Percentiles rank a stretch among this genome's conserved stretches.
Conservation (phyloP, 1,284 basidiomycete genomes). For the Coniferiporia sulphurascens region DNA sequence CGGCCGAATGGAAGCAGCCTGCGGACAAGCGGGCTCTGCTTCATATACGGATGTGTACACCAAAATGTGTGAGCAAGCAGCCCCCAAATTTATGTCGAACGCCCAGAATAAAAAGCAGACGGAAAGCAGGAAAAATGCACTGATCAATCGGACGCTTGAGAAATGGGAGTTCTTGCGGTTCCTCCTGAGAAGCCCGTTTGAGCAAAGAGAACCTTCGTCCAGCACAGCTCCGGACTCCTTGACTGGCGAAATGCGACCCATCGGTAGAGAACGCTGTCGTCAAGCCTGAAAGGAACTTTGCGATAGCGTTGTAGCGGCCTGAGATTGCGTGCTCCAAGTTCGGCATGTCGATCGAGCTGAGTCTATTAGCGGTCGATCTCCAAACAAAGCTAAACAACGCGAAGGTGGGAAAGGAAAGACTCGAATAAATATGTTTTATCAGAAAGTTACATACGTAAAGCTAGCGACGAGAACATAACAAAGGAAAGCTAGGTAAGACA, state of each 20-base stretch:
- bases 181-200: background rate
- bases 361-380: background rate
- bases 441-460: background rate
- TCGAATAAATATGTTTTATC: background rate
- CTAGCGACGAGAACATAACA: background rate
- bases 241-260: background rate
- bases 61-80: background rate
- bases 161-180: background rate
- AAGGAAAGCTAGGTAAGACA: background rate
- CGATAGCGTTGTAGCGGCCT: background rate
- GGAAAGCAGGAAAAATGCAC: background rate
- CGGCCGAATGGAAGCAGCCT: constrained; percentile 29
- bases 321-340: background rate
- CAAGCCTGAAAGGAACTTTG: background rate
- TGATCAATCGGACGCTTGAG: background rate
- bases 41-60: background rate
- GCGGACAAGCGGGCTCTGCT: constrained; percentile 28
- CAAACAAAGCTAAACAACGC: background rate
- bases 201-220: background rate
- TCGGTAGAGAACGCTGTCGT: background rate
- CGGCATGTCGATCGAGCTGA: background rate
- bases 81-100: background rate
- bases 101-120: background rate
- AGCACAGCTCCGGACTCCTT: background rate
- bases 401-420: background rate